Evolutionary conservation across 2,329 filamentous ascomycete species (phyloP), one percentile per base, ranked within the genome.

Genomic region (Daldinia sp.): DNA sequence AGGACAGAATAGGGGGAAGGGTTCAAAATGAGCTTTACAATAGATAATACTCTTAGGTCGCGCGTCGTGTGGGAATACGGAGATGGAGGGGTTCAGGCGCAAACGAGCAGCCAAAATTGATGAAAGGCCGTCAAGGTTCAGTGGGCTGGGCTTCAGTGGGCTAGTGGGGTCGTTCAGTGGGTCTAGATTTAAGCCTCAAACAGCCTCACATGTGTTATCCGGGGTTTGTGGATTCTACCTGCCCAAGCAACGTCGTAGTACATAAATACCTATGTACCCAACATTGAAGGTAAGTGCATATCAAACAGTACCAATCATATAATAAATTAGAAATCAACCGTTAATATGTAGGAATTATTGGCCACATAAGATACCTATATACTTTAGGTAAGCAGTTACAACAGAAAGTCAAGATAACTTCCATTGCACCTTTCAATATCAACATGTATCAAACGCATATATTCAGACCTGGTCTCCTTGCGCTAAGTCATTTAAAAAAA

Each of bases 11-110:
- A 26, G 46, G 7, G 9, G 60, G 39, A 3, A 18, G 57, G 39
- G 37, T 41, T 7, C 2, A 23, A 63, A 18, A 57, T 26, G 28
- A 30, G 39, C 55, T 35, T 9, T 35, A 35, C 33, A 48, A 53
- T 42, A 54, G 55, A 63, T 58, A 51, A 41, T 20, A n/a, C 48
- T 51, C n/a, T 35, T 23, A 28, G 12, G 48, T 53, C 44, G 4
- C 42, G 48, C 30, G 51, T 35, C 33, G 51, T 35, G 35, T 37
- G 53, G 18, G 56, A 69, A 60, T 46, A 60, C 18, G 48, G 69
- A 35, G 57, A 62, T 63, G 65, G 68, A 71, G 63, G 70, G 63
- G 68, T 63, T 71, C 53, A 54, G 68, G 66, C 65, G 65, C 68
- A 67, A 62, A 63, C 18, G 56, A 53, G 51, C 12, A 35, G 55